Evolutionary conservation across 345 rosid species (phyloP), one percentile per base, ranked within the genome.

Genomic region (Eucalyptus tenuipes): DNA sequence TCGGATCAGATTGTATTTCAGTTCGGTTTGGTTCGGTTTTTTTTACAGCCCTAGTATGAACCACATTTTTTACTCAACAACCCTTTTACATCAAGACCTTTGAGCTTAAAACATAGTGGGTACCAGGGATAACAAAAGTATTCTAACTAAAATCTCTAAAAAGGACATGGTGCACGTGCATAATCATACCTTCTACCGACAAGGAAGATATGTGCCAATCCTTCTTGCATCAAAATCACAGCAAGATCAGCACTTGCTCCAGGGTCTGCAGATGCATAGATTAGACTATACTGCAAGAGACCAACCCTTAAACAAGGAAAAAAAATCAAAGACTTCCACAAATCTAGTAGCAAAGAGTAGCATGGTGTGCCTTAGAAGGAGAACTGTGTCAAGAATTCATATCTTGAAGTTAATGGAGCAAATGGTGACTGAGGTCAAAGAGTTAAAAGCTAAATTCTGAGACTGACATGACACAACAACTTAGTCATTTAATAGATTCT

Each of bases 161-260:
- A 61, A 71, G 57, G 37, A 42, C 52, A 14, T 8, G 22, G 44
- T 33, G 11, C n/a, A 40, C 31, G 14, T n/a, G n/a, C 84, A 82
- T 86, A 85, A 49, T 13, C 89, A 88, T 93, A 96, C 99, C 99
- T 96, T 95, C 91, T 96, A 87, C 99, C 99, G n/a, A 97, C 93
- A 88, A 97, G 98, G 79, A 95, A 87, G 85, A 97, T 89, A 79
- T 96, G 93, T 48, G 96, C 98, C 88, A 96, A 91, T 91, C 99
- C 99, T 95, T 97, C 99, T 96, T 96, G 99, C 99, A 97, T 95
- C 90, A 97, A 91, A 92, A 96, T 92, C 91, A 97, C 94, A 86
- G 97, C 98, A 31, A 97, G 95, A 93, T 96, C 98, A 85, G 99
- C 98, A 95, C 97, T 95, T 59, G 99, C 99, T 88, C 96, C 92